Evolutionary conservation across 257 asterid genomes (phyloP), one percentile per base, ranked within the genome.

Genomic region (Solanum ossicruentum): DNA sequence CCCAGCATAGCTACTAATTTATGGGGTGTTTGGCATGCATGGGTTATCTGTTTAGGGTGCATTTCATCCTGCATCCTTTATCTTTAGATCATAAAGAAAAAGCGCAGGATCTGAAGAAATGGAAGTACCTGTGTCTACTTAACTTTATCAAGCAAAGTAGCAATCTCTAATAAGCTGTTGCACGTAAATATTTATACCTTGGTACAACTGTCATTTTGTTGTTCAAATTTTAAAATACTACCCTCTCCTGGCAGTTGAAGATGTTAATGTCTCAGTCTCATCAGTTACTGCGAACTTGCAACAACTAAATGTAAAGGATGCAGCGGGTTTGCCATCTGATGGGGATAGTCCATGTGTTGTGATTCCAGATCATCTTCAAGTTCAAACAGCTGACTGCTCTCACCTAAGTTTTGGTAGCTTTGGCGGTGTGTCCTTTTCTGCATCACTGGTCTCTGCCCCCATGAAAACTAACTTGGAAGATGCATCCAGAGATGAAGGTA

Each of bases 361-460:
- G 84, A 92, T 96, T 89, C 98, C 98, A 58, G 93, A 91, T 86
- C 98, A 93, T 88, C 91, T 96, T 89, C 98, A 91, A 89, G 95
- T 91, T 84, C 95, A 93, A 88, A 81, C 89, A 58, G 95, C 92
- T n/a, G 94, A 92, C 36, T 93, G 96, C 86, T 91, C 96, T 17
- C 99, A 94, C 93, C 89, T 96, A 91, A 93, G 95, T 91, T 96
- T 96, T 88, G 98, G 99, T 85, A 94, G 95, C 89, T 94, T 93
- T 86, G 91, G 93, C 41, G 78, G 84, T 75, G 82, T 90, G 79
- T 54, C 93, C 55, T 84, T 92, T 79, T 87, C 98, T 80, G 96
- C 91, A 83, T 83, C 88, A 45, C 67, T 78, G 85, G 80, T 90
- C 69, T 88, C 97, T 23, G 84, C 67, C n/a, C 93, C 94, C 51